Evolutionary conservation across 495 filamentous ascomycete species (phyloP).

Genomic region (Tuber umbilicatum): DNA sequence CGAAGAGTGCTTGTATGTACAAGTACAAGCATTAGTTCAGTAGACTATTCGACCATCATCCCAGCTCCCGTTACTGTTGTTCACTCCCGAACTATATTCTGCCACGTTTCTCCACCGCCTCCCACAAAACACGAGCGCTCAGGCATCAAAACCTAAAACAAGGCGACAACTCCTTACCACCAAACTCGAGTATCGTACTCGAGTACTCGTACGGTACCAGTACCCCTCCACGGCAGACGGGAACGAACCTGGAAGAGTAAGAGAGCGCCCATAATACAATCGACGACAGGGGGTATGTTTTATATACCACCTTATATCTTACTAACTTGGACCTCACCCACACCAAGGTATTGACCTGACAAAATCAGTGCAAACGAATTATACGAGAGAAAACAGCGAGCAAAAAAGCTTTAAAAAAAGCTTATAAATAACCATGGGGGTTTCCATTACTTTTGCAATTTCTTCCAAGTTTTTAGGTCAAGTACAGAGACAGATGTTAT

Average conservation of each 20-base stretch:
- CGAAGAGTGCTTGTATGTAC: neutral
- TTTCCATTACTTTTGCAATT: neutral
- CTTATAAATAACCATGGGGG: neutral
- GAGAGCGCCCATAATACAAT: neutral
- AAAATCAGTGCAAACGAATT: too few relatives aligned
- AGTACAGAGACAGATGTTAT: neutral
- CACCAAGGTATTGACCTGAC: neutral
- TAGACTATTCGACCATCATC: neutral
- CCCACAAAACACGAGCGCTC: neutral
- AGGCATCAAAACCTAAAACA: neutral
- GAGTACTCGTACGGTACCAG: too few relatives aligned
- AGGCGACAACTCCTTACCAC: neutral
- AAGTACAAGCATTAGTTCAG: neutral
- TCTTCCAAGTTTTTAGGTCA: neutral
- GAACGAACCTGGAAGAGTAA: neutral
- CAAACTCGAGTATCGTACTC: neutral
- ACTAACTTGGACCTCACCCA: neutral
- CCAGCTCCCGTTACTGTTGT: neutral
- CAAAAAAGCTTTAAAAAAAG: neutral
- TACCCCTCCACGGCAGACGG: neutral
- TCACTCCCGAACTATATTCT: neutral
- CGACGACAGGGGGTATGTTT: neutral
- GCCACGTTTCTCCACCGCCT: neutral
- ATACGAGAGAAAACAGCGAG: neutral
- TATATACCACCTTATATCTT: neutral